phyloP scores from a whole-genome alignment of 192 early-diverging fungal genomes.

The Geranomyces michiganensis region DNA sequence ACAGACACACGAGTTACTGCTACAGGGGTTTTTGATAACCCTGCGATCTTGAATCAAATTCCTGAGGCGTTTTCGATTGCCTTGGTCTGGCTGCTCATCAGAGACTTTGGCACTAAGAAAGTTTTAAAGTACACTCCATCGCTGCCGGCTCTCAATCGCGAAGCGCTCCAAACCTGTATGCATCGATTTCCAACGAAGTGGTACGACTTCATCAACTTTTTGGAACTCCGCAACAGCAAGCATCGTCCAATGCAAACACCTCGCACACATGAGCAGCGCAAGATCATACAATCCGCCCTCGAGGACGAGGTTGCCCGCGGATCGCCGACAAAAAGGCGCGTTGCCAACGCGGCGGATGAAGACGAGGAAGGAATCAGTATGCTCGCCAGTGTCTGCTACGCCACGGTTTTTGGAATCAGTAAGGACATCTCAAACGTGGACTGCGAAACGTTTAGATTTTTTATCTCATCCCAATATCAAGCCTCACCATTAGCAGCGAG shows the following conservation, averaged over 20 bases:
- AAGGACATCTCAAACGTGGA: background rate
- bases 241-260: conserved; percentile 9
- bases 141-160: background rate
- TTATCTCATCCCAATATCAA: background rate
- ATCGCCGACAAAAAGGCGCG: background rate
- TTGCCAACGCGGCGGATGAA: conserved; percentile 2
- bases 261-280: background rate
- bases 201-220: conserved; percentile 29
- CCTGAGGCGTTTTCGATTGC: conserved; percentile 36
- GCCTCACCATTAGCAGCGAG: background rate
- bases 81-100: conserved; percentile 39
- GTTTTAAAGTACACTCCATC: conserved; percentile 1
- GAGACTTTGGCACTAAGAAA: conserved; percentile 5
- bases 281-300: background rate
- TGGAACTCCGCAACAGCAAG: conserved; percentile 10
- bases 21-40: conserved; percentile 47
- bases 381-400: background rate
- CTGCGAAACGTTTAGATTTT: no score
- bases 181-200: conserved; percentile 22
- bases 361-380: conserved; percentile 9
- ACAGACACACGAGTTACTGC: conserved; percentile 36
- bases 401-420: conserved; percentile 9
- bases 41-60: conserved; percentile 21
- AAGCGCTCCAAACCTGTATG: conserved; percentile 19
- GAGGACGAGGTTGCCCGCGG: background rate